phyloP scores from a whole-genome alignment of 192 early-diverging fungal genomes.

The Coemansia sp. region DNA sequence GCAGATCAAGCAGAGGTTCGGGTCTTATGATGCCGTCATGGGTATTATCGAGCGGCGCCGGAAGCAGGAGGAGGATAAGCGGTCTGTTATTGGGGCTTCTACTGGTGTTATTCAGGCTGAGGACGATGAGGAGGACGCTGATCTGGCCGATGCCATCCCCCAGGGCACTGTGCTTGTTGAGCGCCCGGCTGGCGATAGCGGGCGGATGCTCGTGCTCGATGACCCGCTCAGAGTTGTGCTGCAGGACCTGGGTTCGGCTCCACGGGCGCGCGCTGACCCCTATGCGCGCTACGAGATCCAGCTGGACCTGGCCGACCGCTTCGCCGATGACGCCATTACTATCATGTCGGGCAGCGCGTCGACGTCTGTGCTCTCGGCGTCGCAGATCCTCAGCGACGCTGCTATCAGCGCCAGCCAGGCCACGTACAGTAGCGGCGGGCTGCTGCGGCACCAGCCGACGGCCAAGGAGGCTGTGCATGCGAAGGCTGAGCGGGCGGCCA shows the following conservation, averaged over 20 bases:
- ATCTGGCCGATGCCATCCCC: constrained; percentile 50
- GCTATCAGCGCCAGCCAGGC: constrained; percentile 51
- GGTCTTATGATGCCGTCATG: constrained; percentile 51
- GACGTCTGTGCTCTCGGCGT: constrained; percentile 49
- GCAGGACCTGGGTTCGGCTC: constrained; percentile 64
- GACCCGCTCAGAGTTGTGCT: constrained; percentile 68
- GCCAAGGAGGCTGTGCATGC: constrained; percentile 56
- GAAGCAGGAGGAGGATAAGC: constrained; percentile 37
- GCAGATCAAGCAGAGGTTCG: constrained; percentile 54
- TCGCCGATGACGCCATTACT: constrained; percentile 57
- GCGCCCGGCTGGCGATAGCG: constrained; percentile 27
- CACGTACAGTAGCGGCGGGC: constrained; percentile 48
- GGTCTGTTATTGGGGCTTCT: too few relatives aligned
- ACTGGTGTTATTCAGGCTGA: too few relatives aligned
- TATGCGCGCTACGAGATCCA: constrained; percentile 52
- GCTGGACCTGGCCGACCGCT: constrained; percentile 57
- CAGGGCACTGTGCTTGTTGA: constrained; percentile 54
- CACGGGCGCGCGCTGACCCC: constrained; percentile 47
- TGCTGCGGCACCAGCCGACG: constrained; percentile 45
- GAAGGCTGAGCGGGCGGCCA: constrained; percentile 54
- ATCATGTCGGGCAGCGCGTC: constrained; percentile 56
- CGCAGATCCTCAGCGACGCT: constrained; percentile 55
- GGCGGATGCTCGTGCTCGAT: constrained; percentile 53
- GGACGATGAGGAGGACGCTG: constrained; percentile 42
- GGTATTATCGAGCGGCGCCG: constrained; percentile 52